A percentile compares a stretch with the other conserved stretches of the same genome.
Evolutionary conservation across 441 rosid genomes (phyloP).

Genomic region (Populus trichocarpa): DNA sequence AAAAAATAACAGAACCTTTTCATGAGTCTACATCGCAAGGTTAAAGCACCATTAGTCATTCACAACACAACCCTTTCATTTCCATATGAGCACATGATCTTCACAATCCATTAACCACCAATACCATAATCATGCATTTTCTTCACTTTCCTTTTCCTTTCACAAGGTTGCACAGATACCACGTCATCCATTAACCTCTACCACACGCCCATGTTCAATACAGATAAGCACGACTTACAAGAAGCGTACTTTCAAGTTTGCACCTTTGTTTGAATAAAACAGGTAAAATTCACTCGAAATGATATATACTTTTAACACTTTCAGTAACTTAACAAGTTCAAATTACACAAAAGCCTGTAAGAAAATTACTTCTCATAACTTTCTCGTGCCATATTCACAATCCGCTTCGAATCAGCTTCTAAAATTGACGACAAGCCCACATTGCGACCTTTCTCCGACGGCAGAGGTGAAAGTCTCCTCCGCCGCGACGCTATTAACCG

Average conservation of each 20-base stretch:
- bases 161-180: not conserved
- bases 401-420: constrained; percentile 75
- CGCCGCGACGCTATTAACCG: constrained; percentile 35
- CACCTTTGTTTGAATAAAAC: not conserved
- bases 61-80: not conserved
- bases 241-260: not conserved
- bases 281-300: not conserved
- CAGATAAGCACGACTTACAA: not conserved
- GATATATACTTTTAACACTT: not conserved
- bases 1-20: no score
- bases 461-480: constrained; percentile 26
- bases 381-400: constrained; percentile 68
- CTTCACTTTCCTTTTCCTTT: not conserved
- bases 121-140: no score
- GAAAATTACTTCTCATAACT: constrained; percentile 66
- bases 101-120: not conserved
- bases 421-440: constrained; percentile 64
- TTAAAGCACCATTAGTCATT: not conserved
- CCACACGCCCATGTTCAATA: not conserved
- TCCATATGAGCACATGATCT: not conserved
- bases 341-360: not conserved
- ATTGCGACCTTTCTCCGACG: constrained; percentile 46
- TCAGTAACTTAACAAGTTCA: not conserved
- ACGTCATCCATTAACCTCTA: not conserved
- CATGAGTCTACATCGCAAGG: not conserved